phyloP scores from a whole-genome alignment of 2,329 filamentous ascomycete species.

The Zymoseptoria ardabiliae region DNA sequence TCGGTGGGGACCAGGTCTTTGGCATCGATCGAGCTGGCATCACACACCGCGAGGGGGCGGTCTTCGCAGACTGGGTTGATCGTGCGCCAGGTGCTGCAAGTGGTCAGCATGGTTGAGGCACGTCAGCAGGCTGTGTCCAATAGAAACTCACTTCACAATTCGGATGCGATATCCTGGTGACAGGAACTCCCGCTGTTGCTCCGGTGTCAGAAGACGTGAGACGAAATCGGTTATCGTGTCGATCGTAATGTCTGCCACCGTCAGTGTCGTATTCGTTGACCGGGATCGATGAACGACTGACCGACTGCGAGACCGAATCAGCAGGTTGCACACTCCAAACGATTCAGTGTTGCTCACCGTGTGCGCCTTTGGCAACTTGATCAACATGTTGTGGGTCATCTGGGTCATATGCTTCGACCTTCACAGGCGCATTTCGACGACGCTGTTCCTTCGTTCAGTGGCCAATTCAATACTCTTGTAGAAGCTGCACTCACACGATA shows the following conservation, averaged over 20 bases:
- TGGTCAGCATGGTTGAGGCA: background rate
- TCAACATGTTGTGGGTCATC: constrained; percentile 1
- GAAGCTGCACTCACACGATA: background rate
- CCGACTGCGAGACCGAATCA: background rate
- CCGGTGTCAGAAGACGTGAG: background rate
- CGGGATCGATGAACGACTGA: background rate
- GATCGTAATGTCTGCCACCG: background rate
- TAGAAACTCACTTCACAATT: background rate
- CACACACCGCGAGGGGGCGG: background rate
- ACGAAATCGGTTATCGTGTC: background rate
- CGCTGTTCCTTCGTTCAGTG: background rate
- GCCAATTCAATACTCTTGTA: background rate
- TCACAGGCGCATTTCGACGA: background rate
- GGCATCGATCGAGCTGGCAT: background rate
- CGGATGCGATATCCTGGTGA: background rate
- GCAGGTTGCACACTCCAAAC: background rate
- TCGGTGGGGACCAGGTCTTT: background rate
- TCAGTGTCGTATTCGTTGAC: background rate
- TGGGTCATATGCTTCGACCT: constrained; percentile 1
- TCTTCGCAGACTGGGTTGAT: background rate
- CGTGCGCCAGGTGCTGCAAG: background rate
- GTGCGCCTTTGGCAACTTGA: constrained; percentile 1
- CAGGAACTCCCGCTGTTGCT: background rate
- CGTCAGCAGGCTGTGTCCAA: background rate
- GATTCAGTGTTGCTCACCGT: background rate